These are phyloP conservation scores for Globisporangium splendens DNA, from an alignment of 352 stramenopile species.

Conservation along the genomic window DNA sequence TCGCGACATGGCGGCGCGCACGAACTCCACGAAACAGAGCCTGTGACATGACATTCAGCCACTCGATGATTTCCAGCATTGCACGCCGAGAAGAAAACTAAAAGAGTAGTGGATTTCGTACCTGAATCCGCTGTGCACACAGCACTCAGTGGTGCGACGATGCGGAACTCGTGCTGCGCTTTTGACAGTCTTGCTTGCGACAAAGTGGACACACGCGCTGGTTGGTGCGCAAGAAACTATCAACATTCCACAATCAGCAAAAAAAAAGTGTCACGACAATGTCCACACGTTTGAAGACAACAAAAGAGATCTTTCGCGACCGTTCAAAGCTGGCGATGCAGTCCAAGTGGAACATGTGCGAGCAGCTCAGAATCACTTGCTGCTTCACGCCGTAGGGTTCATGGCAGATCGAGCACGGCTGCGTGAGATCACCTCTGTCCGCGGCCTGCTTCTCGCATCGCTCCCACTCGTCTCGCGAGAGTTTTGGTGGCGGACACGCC, in stretches of 20 bases:
- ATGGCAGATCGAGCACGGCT: conserved; percentile 83
- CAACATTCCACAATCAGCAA: background rate
- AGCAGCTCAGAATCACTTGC: conserved; percentile 84
- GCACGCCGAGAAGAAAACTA: no score
- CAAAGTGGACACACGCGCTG: conserved; percentile 81
- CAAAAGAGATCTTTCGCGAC: background rate
- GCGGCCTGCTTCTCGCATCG: conserved; percentile 63
- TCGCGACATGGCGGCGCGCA: background rate
- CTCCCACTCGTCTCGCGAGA: conserved; percentile 69
- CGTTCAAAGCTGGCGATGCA: conserved; percentile 84
- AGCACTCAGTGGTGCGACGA: conserved; percentile 43
- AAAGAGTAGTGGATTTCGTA: conserved; percentile 8
- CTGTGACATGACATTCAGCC: background rate
- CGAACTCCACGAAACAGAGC: background rate
- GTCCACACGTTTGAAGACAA: background rate
- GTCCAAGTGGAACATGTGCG: conserved; percentile 82
- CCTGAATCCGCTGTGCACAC: conserved; percentile 60
- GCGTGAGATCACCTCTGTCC: conserved; percentile 47
- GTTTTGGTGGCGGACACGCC: conserved; percentile 45
- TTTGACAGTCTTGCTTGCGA: conserved; percentile 83
- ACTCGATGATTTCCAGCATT: background rate
- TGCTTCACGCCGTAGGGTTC: conserved; percentile 68
- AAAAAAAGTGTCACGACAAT: background rate
- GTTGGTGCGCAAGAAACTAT: conserved; percentile 68
- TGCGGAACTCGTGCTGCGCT: conserved; percentile 48